Percentiles rank a stretch among this genome's conserved stretches.
phyloP scores from a whole-genome alignment of 2,329 filamentous ascomycete genomes.

The Aspergillus eucalypticola region DNA sequence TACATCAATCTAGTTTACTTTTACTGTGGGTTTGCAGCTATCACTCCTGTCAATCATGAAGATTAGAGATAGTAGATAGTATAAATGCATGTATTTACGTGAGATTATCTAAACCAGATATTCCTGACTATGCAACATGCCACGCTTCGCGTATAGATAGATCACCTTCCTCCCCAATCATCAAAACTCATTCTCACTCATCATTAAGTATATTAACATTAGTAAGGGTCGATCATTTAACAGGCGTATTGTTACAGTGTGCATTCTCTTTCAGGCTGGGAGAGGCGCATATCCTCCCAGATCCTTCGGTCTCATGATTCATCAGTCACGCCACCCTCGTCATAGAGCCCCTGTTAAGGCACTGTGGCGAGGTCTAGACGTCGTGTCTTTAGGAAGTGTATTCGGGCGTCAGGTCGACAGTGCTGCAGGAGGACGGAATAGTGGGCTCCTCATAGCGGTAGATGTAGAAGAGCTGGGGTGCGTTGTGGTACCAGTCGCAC shows the following conservation, averaged over 20 bases:
- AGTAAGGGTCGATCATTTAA: not conserved
- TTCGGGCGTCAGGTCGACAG: conserved; percentile 31
- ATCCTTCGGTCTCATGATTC: conserved; percentile 14
- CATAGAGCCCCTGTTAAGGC: conserved; percentile 8
- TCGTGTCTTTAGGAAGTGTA: conserved; percentile 26
- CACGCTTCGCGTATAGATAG: not conserved
- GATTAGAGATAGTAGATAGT: too few relatives aligned
- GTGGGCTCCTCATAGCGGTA: conserved; percentile 23
- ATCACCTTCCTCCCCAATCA: not conserved
- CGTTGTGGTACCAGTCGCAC: conserved; percentile 44
- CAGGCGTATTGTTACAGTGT: conserved; percentile 9
- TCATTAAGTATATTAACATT: not conserved
- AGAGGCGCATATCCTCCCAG: not conserved
- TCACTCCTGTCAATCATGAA: too few relatives aligned
- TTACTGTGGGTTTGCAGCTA: too few relatives aligned
- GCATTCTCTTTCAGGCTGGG: not conserved
- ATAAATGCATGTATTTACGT: too few relatives aligned
- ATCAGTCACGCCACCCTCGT: conserved; percentile 21
- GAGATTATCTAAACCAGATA: not conserved
- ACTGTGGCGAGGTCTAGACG: conserved; percentile 2
- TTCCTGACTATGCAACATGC: not conserved
- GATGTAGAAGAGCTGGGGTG: conserved; percentile 43
- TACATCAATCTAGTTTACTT: not conserved
- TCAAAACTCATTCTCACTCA: not conserved
- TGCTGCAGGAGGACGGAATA: conserved; percentile 37